Evolutionary conservation across 1,284 basidiomycete species (phyloP).

Genomic region (Ganoderma multipileum): DNA sequence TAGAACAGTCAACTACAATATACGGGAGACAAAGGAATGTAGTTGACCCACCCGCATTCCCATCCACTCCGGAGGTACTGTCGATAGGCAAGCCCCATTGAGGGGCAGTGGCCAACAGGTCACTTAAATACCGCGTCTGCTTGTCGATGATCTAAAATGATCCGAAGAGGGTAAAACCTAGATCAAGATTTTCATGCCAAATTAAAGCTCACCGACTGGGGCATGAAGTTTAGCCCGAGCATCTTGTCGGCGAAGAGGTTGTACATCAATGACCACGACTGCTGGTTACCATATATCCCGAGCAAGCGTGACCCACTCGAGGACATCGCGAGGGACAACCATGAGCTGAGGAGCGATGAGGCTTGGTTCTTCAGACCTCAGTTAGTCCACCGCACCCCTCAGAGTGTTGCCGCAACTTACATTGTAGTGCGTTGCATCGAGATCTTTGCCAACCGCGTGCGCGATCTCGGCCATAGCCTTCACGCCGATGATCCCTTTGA

Average conservation of each 20-base stretch:
- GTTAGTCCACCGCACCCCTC: neutral
- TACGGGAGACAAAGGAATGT: neutral
- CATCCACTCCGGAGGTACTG: slow-evolving; percentile 15
- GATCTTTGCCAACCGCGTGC: slow-evolving; percentile 52
- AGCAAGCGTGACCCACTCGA: slow-evolving; percentile 42
- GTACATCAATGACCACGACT: slow-evolving; percentile 67
- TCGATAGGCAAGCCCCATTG: slow-evolving; percentile 27
- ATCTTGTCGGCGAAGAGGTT: slow-evolving; percentile 72
- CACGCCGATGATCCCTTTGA: slow-evolving; percentile 76
- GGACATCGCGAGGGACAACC: slow-evolving; percentile 45
- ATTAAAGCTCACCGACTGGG: slow-evolving; percentile 25
- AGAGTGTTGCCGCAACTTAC: slow-evolving; percentile 38
- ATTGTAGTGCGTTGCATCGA: slow-evolving; percentile 54
- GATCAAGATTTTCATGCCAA: too few relatives aligned
- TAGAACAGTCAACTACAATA: neutral
- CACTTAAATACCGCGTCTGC: slow-evolving; percentile 20
- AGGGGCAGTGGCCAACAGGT: neutral
- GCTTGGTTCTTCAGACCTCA: slow-evolving; percentile 20
- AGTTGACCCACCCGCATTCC: slow-evolving; percentile 24
- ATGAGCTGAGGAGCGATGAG: slow-evolving; percentile 31
- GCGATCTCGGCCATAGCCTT: slow-evolving; percentile 68
- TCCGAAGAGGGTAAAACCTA: too few relatives aligned
- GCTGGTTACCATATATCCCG: slow-evolving; percentile 50
- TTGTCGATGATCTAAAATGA: slow-evolving; percentile 9
- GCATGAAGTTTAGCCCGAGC: slow-evolving; percentile 40